Conservation (phyloP, 2,329 filamentous ascomycete genomes). For the Penicillium brasilianum region DNA sequence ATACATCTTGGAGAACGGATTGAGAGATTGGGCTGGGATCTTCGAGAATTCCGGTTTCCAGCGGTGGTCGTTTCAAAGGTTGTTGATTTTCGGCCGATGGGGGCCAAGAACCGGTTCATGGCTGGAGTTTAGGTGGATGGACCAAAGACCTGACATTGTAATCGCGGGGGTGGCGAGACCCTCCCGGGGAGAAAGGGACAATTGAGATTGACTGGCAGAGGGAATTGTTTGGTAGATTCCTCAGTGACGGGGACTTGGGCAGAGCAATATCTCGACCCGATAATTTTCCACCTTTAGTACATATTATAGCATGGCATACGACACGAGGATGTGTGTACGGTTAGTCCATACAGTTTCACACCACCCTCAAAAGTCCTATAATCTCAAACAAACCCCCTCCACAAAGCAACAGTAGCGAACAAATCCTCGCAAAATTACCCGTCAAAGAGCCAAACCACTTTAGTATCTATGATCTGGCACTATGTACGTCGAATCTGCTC, state of each 20-base stretch:
- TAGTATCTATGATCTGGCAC: too few species aligned
- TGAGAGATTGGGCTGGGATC: neutral
- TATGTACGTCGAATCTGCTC: too few species aligned
- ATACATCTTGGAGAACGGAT: neutral
- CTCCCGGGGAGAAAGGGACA: neutral
- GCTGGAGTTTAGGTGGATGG: neutral
- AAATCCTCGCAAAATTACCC: neutral
- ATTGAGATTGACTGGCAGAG: neutral
- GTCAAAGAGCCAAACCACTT: neutral
- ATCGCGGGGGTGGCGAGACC: neutral
- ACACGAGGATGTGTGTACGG: neutral
- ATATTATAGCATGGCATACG: neutral
- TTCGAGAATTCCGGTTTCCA: neutral
- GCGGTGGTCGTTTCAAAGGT: neutral
- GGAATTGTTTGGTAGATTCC: neutral
- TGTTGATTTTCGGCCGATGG: neutral
- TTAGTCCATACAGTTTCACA: neutral
- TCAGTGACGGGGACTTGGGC: neutral
- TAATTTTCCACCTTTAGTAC: neutral
- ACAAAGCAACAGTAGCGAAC: neutral
- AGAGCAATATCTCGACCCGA: neutral
- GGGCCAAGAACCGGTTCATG: conserved; percentile 1
- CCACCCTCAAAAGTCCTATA: neutral
- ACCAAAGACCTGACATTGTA: neutral
- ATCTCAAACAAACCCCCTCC: neutral